phyloP scores from a whole-genome alignment of 495 filamentous ascomycete species.

The Aspergillus affinis region DNA sequence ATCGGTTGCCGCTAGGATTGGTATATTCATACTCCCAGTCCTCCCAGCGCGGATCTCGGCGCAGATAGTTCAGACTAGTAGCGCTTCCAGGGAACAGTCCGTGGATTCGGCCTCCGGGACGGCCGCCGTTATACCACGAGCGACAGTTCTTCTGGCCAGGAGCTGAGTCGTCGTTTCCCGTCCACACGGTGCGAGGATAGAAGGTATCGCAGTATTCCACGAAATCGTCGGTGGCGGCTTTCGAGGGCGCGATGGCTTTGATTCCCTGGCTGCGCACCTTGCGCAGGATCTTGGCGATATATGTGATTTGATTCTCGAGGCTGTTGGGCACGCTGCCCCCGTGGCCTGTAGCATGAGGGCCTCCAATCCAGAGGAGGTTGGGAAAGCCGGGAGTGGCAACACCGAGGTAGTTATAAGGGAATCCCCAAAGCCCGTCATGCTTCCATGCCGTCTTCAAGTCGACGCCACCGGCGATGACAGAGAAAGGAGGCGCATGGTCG shows the following conservation, averaged over 20 bases:
- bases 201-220: slow-evolving; percentile 60
- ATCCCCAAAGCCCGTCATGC: slow-evolving; percentile 53
- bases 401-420: slow-evolving; percentile 65
- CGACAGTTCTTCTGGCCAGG: slow-evolving; percentile 54
- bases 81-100: slow-evolving; percentile 68
- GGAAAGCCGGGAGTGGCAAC: slow-evolving; percentile 63
- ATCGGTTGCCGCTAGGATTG: slow-evolving; percentile 50
- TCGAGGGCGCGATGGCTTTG: slow-evolving; percentile 53
- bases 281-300: slow-evolving; percentile 62
- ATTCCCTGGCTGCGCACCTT: slow-evolving; percentile 65
- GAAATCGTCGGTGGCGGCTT: slow-evolving; percentile 60
- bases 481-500: slow-evolving; percentile 58
- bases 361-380: slow-evolving; percentile 58
- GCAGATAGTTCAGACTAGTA: slow-evolving; percentile 53
- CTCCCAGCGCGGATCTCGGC: slow-evolving; percentile 66
- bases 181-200: slow-evolving; percentile 60
- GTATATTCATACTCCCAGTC: slow-evolving; percentile 67
- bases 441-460: slow-evolving; percentile 53
- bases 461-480: slow-evolving; percentile 50
- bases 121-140: slow-evolving; percentile 68
- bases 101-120: slow-evolving; percentile 54
- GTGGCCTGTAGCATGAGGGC: slow-evolving; percentile 49
- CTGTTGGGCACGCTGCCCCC: slow-evolving; percentile 52
- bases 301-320: slow-evolving; percentile 57
- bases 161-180: slow-evolving; percentile 30